These are phyloP conservation scores for Aspergillus panamensis DNA, from an alignment of 495 filamentous ascomycete species.

Conservation along the genomic window DNA sequence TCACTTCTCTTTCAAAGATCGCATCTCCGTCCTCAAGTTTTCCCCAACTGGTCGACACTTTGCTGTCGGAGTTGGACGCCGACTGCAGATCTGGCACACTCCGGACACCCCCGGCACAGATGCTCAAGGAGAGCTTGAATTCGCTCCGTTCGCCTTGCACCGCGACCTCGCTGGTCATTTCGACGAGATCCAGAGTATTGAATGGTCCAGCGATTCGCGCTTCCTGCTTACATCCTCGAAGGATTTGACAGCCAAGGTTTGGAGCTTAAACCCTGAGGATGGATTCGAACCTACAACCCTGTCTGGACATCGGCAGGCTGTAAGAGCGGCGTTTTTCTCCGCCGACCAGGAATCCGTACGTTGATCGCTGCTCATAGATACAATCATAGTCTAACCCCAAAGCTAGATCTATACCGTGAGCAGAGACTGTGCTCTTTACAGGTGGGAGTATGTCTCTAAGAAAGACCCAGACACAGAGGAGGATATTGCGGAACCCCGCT, in stretches of 20 bases:
- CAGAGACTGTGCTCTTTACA: conserved; percentile 64
- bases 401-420: conserved; percentile 67
- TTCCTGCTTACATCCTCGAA: conserved; percentile 91
- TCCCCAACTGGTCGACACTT: conserved; percentile 90
- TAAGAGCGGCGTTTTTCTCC: conserved; percentile 88
- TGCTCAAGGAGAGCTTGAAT: conserved; percentile 80
- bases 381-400: conserved; percentile 48
- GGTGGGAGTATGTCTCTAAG: conserved; percentile 57
- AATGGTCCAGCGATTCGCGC: conserved; percentile 92
- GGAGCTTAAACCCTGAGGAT: conserved; percentile 84
- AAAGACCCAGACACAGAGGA: conserved; percentile 58
- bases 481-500: conserved; percentile 60
- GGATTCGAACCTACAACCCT: conserved; percentile 86
- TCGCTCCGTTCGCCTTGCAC: conserved; percentile 89
- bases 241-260: conserved; percentile 89
- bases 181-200: conserved; percentile 75
- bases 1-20: conserved; percentile 88
- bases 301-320: conserved; percentile 82
- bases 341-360: conserved; percentile 76
- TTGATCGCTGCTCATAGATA: conserved; percentile 14
- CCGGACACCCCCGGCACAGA: conserved; percentile 78
- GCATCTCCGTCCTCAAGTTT: conserved; percentile 80
- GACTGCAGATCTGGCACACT: conserved; percentile 92
- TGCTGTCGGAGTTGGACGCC: conserved; percentile 76
- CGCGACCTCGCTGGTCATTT: conserved; percentile 83